phyloP scores from a whole-genome alignment of 768 basidiomycete genomes.

The Lactarius hatsudake region DNA sequence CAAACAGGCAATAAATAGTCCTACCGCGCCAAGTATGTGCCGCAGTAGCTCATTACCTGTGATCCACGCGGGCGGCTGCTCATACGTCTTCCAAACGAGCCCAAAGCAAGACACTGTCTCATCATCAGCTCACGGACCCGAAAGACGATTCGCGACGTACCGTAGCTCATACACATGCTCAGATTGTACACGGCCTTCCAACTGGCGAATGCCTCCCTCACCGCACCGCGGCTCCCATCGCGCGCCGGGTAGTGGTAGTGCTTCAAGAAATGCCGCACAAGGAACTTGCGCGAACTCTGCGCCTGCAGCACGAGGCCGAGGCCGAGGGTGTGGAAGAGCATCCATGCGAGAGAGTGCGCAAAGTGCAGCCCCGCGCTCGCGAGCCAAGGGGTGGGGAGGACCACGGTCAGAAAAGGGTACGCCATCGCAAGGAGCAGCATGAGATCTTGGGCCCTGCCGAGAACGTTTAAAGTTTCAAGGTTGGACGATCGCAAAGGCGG shows the following conservation, averaged over 20 bases:
- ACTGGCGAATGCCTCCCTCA: conserved; percentile 91
- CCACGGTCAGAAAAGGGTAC: conserved; percentile 59
- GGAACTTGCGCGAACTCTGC: conserved; percentile 82
- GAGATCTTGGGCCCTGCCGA: conserved; percentile 73
- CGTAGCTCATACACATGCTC: conserved; percentile 93
- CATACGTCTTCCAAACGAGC: conserved; percentile 89
- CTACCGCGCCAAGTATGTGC: conserved; percentile 83
- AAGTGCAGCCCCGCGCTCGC: conserved; percentile 67
- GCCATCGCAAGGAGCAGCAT: conserved; percentile 71
- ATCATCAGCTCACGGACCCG: background rate
- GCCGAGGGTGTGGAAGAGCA: conserved; percentile 82
- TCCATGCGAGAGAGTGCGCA: conserved; percentile 81
- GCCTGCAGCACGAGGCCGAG: conserved; percentile 80
- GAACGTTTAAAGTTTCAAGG: background rate
- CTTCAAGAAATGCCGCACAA: conserved; percentile 92
- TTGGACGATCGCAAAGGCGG: background rate
- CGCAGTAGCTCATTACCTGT: conserved; percentile 83
- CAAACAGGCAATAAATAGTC: conserved; percentile 33
- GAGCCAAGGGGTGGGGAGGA: conserved; percentile 55
- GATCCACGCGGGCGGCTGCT: conserved; percentile 78
- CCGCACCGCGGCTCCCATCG: conserved; percentile 69
- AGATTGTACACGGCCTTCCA: conserved; percentile 94
- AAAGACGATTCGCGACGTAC: conserved; percentile 41
- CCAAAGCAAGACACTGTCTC: conserved; percentile 74
- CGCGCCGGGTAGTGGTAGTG: conserved; percentile 84